Base-by-base conservation (phyloP, 148 eudicot genomes). In the Spergularia bocconei region DNA sequence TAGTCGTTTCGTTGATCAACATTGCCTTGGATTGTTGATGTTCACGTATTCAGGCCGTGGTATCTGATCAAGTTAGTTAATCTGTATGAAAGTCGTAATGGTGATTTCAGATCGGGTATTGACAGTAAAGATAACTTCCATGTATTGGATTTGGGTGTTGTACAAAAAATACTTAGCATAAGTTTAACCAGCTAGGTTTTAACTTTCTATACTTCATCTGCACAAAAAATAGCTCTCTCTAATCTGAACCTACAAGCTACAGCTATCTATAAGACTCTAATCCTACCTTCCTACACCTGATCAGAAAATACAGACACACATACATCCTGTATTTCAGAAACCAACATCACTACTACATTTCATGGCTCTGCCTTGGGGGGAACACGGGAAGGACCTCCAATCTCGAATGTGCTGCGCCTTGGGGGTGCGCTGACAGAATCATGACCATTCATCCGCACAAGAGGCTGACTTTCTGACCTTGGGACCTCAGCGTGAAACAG, bases 61-160 rank as follows among this genome's bases (percentile, higher is more conserved):
- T 85, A 51, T 25, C 72, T 12, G 21, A 52, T 11, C 92, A 90
- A 68, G 47, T 88, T 67, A 68, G 47, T 88, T 67, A 81, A 85
- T n/a, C 56, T 51, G 33, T 89, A 85, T 70, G 77, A 77, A 61
- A 68, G 10, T 2, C 74, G 75, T 19, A 19, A 36, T 67, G 88
- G 89, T 62, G 79, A 67, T 71, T 88, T 88, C 70, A 62, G 73
- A 44, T 19, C 36, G 20, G 91, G 90, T 29, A 67, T 67, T 73
- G 76, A 79, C 52, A 55, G 67, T 44, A 73, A 73, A 47, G 77
- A 74, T 1, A 76, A 59, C 75, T 56, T 84, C 36, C 36, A 29
- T 29, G 36, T 29, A 29, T 29, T 29, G 36, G 36, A 29, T 2
- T 29, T 29, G 36, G 36, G 36, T 29, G 36, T 29, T 29, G 36